Evolutionary conservation across 1,284 basidiomycete species (phyloP).

Genomic region (Wallemia mellicola): DNA sequence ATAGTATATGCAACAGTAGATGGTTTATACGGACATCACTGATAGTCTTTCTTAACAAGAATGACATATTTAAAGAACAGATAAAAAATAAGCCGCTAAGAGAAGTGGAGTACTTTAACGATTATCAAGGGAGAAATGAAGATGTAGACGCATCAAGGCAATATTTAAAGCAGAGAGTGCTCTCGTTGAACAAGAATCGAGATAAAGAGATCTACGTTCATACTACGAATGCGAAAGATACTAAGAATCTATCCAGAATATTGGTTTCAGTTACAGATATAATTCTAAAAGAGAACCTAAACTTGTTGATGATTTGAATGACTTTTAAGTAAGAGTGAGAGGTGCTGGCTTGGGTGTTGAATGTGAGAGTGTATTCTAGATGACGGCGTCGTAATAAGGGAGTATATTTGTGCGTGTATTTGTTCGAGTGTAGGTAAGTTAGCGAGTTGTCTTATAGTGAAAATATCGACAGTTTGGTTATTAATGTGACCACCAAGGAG

Average conservation of each 20-base stretch:
- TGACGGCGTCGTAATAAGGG: neutral
- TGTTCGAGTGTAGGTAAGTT: neutral
- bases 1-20: slow-evolving; percentile 60
- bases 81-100: slow-evolving; percentile 28
- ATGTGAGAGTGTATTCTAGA: neutral
- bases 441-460: neutral
- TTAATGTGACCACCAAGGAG: neutral
- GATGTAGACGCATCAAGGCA: slow-evolving; percentile 51
- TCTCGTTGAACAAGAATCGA: slow-evolving; percentile 58
- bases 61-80: slow-evolving; percentile 62
- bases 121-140: slow-evolving; percentile 41
- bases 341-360: neutral
- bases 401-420: neutral
- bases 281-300: neutral
- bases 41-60: slow-evolving; percentile 76
- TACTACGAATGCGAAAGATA: slow-evolving; percentile 68
- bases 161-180: slow-evolving; percentile 59
- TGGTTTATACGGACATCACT: slow-evolving; percentile 81
- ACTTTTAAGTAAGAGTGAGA: neutral
- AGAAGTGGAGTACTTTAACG: slow-evolving; percentile 4
- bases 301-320: neutral
- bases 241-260: slow-evolving; percentile 17
- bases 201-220: slow-evolving; percentile 54
- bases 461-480: neutral
- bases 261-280: neutral